phyloP scores from a whole-genome alignment of 805 yeast genomes.

The Komagataella phaffii region DNA sequence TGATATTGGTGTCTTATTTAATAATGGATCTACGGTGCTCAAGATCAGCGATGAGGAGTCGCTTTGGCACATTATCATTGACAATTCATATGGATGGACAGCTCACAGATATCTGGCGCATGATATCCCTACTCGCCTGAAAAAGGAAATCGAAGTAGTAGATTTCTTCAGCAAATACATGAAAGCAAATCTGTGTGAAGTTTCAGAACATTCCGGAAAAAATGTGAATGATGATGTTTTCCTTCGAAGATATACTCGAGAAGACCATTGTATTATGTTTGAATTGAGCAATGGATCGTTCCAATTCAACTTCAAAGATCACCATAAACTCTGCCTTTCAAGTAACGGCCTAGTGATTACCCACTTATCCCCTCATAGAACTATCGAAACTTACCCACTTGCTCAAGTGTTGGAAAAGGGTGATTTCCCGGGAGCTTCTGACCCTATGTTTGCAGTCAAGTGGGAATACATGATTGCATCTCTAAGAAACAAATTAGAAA shows the following conservation, averaged over 20 bases:
- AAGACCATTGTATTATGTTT: conserved; percentile 75
- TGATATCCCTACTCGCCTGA: conserved; percentile 31
- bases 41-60: conserved; percentile 51
- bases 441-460: conserved; percentile 31
- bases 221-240: conserved; percentile 47
- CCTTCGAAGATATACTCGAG: conserved; percentile 72
- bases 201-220: conserved; percentile 44
- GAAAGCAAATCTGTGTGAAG: conserved; percentile 80
- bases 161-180: conserved; percentile 84
- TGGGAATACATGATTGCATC: conserved; percentile 31
- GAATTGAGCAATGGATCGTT: conserved; percentile 84
- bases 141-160: conserved; percentile 72
- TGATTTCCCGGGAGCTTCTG: conserved; percentile 26
- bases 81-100: conserved; percentile 37
- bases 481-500: conserved; percentile 23
- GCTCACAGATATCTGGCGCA: conserved; percentile 30
- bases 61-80: conserved; percentile 49
- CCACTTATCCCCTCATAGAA: conserved; percentile 67
- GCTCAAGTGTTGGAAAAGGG: conserved; percentile 33
- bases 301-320: conserved; percentile 94
- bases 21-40: conserved; percentile 72
- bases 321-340: conserved; percentile 74
- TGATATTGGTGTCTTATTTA: conserved; percentile 81
- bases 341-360: conserved; percentile 66
- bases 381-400: conserved; percentile 52